Evolutionary conservation across 306 rosid genomes (phyloP).

Genomic region (Nissolia schottii): DNA sequence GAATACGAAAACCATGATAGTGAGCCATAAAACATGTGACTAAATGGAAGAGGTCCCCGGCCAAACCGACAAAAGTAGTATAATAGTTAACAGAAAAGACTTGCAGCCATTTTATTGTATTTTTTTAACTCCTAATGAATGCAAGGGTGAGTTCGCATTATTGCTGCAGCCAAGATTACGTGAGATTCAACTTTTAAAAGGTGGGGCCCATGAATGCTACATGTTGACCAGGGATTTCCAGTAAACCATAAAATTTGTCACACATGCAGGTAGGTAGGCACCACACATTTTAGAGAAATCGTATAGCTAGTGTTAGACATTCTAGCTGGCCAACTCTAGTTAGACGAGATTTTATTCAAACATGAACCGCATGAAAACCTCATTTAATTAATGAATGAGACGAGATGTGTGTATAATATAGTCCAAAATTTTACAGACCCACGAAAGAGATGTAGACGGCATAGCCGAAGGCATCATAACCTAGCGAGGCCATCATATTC

Average conservation of each 20-base stretch:
- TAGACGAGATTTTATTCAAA: too few species aligned
- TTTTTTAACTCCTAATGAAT: slow-evolving; percentile 1
- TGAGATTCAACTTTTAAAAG: slow-evolving; percentile 22
- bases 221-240: slow-evolving; percentile 19
- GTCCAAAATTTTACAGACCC: neutral
- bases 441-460: neutral
- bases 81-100: neutral
- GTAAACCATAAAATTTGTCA: slow-evolving; percentile 35
- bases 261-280: slow-evolving; percentile 14
- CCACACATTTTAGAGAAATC: slow-evolving; percentile 5
- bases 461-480: neutral
- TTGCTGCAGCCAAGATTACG: slow-evolving; percentile 9
- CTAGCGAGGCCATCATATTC: neutral
- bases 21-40: slow-evolving; percentile 25
- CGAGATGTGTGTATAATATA: too few species aligned
- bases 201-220: slow-evolving; percentile 14
- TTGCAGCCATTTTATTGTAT: slow-evolving; percentile 18
- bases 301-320: too few species aligned
- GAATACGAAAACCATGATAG: neutral
- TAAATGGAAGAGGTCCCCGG: neutral
- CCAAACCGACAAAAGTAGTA: slow-evolving; percentile 13
- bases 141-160: slow-evolving; percentile 21
- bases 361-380: too few species aligned
- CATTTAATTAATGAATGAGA: too few species aligned
- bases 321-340: too few species aligned